Evolutionary conservation across 768 basidiomycete species (phyloP), one percentile per base, ranked within the genome.

Genomic region (Rhodotorula kratochvilovae): DNA sequence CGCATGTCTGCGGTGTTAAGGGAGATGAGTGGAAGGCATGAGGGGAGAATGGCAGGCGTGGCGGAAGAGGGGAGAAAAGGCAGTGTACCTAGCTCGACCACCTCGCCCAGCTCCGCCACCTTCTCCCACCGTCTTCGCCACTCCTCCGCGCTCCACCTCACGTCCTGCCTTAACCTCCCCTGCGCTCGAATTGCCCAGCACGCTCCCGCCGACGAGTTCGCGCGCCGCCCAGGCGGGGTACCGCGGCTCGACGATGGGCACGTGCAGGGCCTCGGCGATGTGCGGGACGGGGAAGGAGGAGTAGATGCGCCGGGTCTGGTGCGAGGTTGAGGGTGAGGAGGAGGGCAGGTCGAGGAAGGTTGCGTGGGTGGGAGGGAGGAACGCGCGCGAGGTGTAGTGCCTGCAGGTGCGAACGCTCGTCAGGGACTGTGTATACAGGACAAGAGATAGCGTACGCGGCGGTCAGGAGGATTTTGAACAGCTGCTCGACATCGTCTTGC

Each of bases 251-350:
- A 70, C 48, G 50, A 70, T 64, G 5, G 23, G 21, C 23, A 70
- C 63, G 15, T 21, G 12, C 19, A 64, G 25, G 1, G 63, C 68
- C 1, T 23, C 27, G 12, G 48, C 23, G 57, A 70, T 39, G 31
- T 70, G 62, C 36, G 62, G 58, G 36, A 71, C 7, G 2, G 69
- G 69, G 61, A 56, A 71, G 33, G 69, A 27, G 7, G 45, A 46
- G 31, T 42, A 62, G 35, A 56, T 65, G 2, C 19, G 42, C 6
- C 54, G 36, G 11, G 45, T 55, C 13, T 39, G 21, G 21, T 36
- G 46, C 15, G 54, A 25, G 11, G 42, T 16, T 2, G 33, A 19
- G 19, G 27, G 19, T 42, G 33, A 13, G 7, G 46, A 10, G 17
- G 43, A 23, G 42, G 51, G 25, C 11, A 57, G 23, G 55, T 46